These are phyloP conservation scores for Basipetospora chlamydospora DNA, from an alignment of 2,329 filamentous ascomycete genomes.

Conservation along the genomic window DNA sequence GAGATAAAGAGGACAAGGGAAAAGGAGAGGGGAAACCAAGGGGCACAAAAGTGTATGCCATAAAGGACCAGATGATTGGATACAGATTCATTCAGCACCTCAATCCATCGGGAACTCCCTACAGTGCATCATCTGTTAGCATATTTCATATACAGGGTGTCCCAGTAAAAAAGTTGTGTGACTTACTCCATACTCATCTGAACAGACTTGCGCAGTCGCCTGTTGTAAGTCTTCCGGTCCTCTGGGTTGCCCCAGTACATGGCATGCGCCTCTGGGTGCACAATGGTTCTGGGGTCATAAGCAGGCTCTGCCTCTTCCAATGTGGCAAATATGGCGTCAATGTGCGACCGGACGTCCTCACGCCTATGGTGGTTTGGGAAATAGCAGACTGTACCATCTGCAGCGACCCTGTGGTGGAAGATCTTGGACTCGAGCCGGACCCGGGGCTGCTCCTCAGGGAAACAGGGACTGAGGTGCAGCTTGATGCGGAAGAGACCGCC, in stretches of 20 bases:
- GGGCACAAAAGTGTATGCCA: neutral
- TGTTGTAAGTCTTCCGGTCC: constrained; percentile 72
- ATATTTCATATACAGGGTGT: no score
- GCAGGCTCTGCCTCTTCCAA: constrained; percentile 80
- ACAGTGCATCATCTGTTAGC: neutral
- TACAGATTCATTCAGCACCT: neutral
- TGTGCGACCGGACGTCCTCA: constrained; percentile 70
- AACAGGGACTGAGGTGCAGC: constrained; percentile 66
- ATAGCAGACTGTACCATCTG: constrained; percentile 74
- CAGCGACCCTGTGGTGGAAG: constrained; percentile 77
- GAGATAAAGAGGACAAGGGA: neutral
- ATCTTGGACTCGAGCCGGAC: constrained; percentile 67
- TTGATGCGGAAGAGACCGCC: constrained; percentile 77
- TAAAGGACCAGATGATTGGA: no score
- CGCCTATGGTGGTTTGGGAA: constrained; percentile 41
- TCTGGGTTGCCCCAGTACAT: constrained; percentile 70
- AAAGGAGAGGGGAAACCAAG: neutral
- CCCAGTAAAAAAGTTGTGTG: neutral
- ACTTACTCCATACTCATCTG: constrained; percentile 51
- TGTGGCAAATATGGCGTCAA: constrained; percentile 66
- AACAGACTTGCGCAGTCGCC: constrained; percentile 64
- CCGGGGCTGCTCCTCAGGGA: constrained; percentile 78
- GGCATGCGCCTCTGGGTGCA: constrained; percentile 73
- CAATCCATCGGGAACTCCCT: constrained; percentile 4
- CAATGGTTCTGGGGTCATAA: constrained; percentile 79